These are phyloP conservation scores for Poteriospumella lacustris DNA, from an alignment of 108 stramenopile species.

Conservation along the genomic window DNA sequence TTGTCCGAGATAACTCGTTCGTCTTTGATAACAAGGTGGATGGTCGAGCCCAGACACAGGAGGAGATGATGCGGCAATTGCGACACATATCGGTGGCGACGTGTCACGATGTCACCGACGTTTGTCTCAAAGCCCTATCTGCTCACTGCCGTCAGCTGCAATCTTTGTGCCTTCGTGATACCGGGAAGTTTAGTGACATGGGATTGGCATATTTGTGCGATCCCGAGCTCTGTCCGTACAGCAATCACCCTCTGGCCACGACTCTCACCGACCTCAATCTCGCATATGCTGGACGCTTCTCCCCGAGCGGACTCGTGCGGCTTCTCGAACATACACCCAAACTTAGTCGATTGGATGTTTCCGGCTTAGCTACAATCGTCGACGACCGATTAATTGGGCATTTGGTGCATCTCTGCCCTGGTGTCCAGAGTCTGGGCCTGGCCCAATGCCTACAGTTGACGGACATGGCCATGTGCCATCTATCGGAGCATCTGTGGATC, in stretches of 20 bases:
- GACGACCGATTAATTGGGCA: background rate
- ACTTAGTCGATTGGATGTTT: background rate
- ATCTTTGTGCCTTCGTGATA: background rate
- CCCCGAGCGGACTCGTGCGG: background rate
- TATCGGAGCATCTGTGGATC: constrained; percentile 39
- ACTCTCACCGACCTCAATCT: background rate
- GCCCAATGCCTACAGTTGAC: constrained; percentile 27
- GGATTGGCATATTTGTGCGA: background rate
- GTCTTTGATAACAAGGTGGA: background rate
- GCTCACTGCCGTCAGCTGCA: background rate
- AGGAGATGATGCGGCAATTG: background rate
- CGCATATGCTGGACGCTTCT: background rate
- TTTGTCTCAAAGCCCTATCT: background rate
- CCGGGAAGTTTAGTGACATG: background rate
- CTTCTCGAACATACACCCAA: background rate
- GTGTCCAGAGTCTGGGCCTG: constrained; percentile 25
- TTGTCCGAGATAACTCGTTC: background rate
- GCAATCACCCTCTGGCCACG: background rate
- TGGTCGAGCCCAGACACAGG: background rate
- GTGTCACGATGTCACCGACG: background rate
- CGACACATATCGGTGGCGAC: background rate
- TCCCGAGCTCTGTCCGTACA: background rate
- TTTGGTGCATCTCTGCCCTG: background rate
- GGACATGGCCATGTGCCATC: constrained; percentile 33
- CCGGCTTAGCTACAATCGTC: background rate